These are phyloP conservation scores for Strigomonas galati DNA, from an alignment of 208 protist species.

Conservation along the genomic window DNA sequence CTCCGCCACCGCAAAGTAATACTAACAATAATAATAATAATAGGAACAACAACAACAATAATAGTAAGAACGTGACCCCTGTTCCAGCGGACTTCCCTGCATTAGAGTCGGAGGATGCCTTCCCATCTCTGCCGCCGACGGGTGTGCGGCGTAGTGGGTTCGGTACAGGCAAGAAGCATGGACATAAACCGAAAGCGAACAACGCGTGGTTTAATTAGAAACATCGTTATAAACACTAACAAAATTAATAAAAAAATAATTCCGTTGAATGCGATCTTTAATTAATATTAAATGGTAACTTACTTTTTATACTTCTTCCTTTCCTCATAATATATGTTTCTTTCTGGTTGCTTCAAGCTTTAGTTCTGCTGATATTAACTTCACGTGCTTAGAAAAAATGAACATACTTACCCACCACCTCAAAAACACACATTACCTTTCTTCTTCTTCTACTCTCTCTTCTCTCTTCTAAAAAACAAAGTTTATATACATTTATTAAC, in stretches of 20 bases:
- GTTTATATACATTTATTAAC: not conserved
- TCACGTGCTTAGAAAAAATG: too few relatives aligned
- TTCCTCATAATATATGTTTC: too few relatives aligned
- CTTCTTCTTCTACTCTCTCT: constrained; percentile 9
- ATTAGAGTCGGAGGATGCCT: not conserved
- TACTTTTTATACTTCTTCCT: too few relatives aligned
- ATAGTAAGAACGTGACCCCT: too few relatives aligned
- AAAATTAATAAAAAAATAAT: not conserved
- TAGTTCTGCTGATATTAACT: too few relatives aligned
- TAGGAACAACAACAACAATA: not conserved
- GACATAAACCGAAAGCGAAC: constrained; percentile 16
- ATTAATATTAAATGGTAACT: too few relatives aligned
- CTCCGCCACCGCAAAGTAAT: not conserved
- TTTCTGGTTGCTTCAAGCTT: too few relatives aligned
- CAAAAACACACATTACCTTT: too few relatives aligned
- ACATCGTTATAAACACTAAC: not conserved
- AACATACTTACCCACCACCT: too few relatives aligned
- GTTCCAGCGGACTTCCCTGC: too few relatives aligned
- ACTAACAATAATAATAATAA: constrained; percentile 13
- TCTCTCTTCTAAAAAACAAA: constrained; percentile 7
- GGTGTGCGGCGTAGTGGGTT: not conserved
- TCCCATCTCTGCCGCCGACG: not conserved
- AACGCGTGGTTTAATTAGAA: constrained; percentile 50
- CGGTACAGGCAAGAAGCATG: not conserved
- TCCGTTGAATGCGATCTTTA: too few relatives aligned